phyloP scores from a whole-genome alignment of 148 eudicot species.

The Spergularia marina region DNA sequence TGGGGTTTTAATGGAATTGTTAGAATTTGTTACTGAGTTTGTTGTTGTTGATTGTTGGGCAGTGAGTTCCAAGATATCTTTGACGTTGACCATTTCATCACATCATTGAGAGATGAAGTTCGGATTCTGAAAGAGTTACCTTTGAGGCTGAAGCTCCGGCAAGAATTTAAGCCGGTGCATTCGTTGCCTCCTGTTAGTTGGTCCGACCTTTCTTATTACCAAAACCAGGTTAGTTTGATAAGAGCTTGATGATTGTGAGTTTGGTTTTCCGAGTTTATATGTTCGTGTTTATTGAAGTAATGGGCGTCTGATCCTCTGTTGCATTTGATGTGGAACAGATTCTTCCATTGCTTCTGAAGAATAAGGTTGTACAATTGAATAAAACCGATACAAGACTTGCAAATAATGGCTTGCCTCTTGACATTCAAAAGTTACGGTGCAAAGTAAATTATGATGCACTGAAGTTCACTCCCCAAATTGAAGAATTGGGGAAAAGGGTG shows the following conservation, averaged over 20 bases:
- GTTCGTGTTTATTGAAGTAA: neutral
- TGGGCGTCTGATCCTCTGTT: slow-evolving; percentile 10
- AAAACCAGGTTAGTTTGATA: slow-evolving; percentile 43
- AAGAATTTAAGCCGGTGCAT: slow-evolving; percentile 44
- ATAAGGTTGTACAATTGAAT: slow-evolving; percentile 67
- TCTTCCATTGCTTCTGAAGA: slow-evolving; percentile 56
- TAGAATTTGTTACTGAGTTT: slow-evolving; percentile 1
- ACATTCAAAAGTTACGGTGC: slow-evolving; percentile 64
- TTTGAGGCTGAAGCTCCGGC: slow-evolving; percentile 50
- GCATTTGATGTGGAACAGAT: slow-evolving; percentile 39
- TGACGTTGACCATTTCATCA: slow-evolving; percentile 65
- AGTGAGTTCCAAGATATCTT: slow-evolving; percentile 73
- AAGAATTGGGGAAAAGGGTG: slow-evolving; percentile 58
- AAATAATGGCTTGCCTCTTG: slow-evolving; percentile 59
- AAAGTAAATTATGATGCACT: slow-evolving; percentile 59
- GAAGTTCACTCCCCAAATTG: slow-evolving; percentile 65
- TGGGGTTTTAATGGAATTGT: neutral
- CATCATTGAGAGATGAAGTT: slow-evolving; percentile 65
- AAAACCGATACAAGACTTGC: slow-evolving; percentile 76
- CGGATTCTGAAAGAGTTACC: slow-evolving; percentile 68
- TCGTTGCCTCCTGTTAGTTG: slow-evolving; percentile 74
- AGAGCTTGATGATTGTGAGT: neutral
- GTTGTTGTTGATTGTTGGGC: slow-evolving; percentile 19
- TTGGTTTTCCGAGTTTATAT: neutral
- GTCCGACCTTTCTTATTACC: slow-evolving; percentile 78